Percentiles rank a stretch among this genome's conserved stretches.
Evolutionary conservation across 2,329 filamentous ascomycete species (phyloP).

Genomic region (Fusarium miscanthi): DNA sequence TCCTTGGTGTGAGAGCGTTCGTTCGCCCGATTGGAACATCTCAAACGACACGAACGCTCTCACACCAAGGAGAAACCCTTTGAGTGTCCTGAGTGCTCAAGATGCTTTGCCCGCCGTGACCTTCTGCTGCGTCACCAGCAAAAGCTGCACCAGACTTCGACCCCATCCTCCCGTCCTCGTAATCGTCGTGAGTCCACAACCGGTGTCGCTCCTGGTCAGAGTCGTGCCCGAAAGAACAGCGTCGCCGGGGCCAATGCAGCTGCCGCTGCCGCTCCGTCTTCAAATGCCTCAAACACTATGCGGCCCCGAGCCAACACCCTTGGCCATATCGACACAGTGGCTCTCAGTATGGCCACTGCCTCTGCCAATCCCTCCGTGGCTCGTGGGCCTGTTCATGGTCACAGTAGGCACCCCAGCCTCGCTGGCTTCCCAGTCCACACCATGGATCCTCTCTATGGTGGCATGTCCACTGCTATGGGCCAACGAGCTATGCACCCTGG

Average conservation of each 20-base stretch:
- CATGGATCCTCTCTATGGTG: slow-evolving; percentile 73
- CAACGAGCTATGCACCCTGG: slow-evolving; percentile 75
- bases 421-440: slow-evolving; percentile 71
- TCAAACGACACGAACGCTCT: slow-evolving; percentile 97
- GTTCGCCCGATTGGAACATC: slow-evolving; percentile 93
- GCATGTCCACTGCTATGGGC: slow-evolving; percentile 76
- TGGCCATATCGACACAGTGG: slow-evolving; percentile 85
- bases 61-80: slow-evolving; percentile 99
- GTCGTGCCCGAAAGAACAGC: slow-evolving; percentile 91
- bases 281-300: slow-evolving; percentile 69
- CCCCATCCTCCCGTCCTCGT: slow-evolving; percentile 85
- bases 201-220: slow-evolving; percentile 72
- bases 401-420: slow-evolving; percentile 80
- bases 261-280: slow-evolving; percentile 55
- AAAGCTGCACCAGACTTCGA: slow-evolving; percentile 94
- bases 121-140: slow-evolving; percentile 95
- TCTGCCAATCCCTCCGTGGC: slow-evolving; percentile 66
- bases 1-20: no score
- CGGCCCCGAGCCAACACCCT: slow-evolving; percentile 95
- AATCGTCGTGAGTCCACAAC: slow-evolving; percentile 92
- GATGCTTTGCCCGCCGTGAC: slow-evolving; percentile 95
- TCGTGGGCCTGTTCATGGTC: slow-evolving; percentile 61
- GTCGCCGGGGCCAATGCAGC: slow-evolving; percentile 69
- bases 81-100: slow-evolving; percentile 91
- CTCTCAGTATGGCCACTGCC: slow-evolving; percentile 75